Evolutionary conservation across 768 basidiomycete genomes (phyloP).

Genomic region (Tulasnella sp.): DNA sequence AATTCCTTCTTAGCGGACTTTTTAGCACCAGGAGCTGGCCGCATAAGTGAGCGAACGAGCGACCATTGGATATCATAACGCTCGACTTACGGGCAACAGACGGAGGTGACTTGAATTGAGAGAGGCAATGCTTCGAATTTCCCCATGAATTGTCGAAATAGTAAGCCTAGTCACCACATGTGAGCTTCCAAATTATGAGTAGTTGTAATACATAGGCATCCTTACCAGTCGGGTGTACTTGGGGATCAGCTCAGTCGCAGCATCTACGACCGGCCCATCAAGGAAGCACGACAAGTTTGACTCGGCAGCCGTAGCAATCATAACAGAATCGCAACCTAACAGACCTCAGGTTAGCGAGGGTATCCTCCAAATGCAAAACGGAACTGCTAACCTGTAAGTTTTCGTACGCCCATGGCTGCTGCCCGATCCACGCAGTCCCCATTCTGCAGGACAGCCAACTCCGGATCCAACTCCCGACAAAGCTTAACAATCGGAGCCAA

Average conservation of each 20-base stretch:
- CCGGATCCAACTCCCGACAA: conserved; percentile 61
- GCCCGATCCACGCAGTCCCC: conserved; percentile 81
- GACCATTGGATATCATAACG: conserved; percentile 37
- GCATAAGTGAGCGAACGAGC: background rate
- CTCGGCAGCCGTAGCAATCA: conserved; percentile 96
- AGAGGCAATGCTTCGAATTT: conserved; percentile 82
- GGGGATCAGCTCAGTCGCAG: conserved; percentile 65
- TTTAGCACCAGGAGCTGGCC: conserved; percentile 36
- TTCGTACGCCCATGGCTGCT: conserved; percentile 71
- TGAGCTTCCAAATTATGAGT: background rate
- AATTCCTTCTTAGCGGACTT: conserved; percentile 58
- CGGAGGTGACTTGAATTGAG: conserved; percentile 68
- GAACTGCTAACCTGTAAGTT: conserved; percentile 59
- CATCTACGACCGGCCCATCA: conserved; percentile 57
- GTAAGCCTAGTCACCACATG: conserved; percentile 48
- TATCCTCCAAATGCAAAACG: background rate
- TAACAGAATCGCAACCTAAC: conserved; percentile 78
- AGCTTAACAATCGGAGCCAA: conserved; percentile 82
- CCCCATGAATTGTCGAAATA: conserved; percentile 77
- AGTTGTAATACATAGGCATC: conserved; percentile 31
- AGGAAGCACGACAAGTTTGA: conserved; percentile 87
- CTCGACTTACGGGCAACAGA: conserved; percentile 20
- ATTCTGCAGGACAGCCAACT: conserved; percentile 88
- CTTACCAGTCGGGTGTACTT: conserved; percentile 69
- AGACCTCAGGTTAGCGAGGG: background rate